A percentile compares a stretch with the other conserved stretches of the same genome.
These are phyloP conservation scores for Backusella sp. DNA, from an alignment of 192 early-diverging fungal genomes.

Conservation along the genomic window DNA sequence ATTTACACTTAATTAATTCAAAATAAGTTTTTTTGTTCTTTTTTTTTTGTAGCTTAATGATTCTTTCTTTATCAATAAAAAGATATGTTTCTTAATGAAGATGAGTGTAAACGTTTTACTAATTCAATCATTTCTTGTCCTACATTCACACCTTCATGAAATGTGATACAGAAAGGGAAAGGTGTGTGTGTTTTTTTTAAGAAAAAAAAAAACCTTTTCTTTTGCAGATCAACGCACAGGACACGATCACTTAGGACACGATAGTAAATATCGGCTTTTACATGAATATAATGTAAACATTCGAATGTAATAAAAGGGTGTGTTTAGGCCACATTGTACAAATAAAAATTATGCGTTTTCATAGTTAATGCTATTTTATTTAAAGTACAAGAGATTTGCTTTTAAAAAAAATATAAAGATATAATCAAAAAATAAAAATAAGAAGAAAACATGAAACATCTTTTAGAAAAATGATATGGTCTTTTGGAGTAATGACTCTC, in stretches of 20 bases:
- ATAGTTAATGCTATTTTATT: no score
- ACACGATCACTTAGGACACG: neutral
- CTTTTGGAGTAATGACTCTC: neutral
- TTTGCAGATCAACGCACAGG: slow-evolving; percentile 5
- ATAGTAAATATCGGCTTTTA: neutral
- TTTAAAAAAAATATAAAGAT: no score
- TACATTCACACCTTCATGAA: neutral
- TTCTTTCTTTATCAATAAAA: neutral
- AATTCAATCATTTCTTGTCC: neutral
- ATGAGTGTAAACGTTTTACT: neutral
- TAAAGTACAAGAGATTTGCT: no score
- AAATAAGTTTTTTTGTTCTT: neutral
- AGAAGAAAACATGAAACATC: no score
- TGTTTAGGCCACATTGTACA: slow-evolving; percentile 1
- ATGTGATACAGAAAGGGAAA: neutral
- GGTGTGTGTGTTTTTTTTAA: neutral
- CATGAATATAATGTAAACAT: neutral
- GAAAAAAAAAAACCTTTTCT: neutral
- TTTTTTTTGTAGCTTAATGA: neutral
- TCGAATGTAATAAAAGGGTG: neutral
- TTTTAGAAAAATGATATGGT: neutral
- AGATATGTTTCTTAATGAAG: neutral
- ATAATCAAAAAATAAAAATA: no score
- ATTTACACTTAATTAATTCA: neutral
- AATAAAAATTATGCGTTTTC: neutral